Percentiles rank a stretch among this genome's conserved stretches.
phyloP scores from a whole-genome alignment of 495 filamentous ascomycete species.

The Sabuloglossum arenarium region DNA sequence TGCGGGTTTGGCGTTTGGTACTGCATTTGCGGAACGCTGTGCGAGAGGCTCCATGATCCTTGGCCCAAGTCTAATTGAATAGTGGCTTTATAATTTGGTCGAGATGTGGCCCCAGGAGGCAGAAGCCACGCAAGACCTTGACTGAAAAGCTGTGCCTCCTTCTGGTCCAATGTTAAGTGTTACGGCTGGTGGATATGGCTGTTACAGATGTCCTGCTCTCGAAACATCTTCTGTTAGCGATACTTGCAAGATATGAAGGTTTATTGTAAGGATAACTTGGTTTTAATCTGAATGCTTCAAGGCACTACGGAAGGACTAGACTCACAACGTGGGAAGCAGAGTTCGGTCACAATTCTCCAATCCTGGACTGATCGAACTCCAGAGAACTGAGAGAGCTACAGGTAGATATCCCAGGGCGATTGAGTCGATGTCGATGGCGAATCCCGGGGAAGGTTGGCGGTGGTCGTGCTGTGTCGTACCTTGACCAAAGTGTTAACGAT shows the following conservation, averaged over 20 bases:
- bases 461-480: neutral
- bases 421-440: neutral
- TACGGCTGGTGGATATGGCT: neutral
- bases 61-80: neutral
- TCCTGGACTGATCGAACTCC: neutral
- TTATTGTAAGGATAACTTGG: neutral
- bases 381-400: no score
- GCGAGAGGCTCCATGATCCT: neutral
- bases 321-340: neutral
- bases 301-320: neutral
- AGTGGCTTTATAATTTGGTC: neutral
- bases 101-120: neutral
- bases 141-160: neutral
- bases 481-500: neutral
- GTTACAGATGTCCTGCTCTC: neutral
- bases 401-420: no score
- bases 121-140: neutral
- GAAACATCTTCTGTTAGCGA: neutral
- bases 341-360: neutral
- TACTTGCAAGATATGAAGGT: neutral
- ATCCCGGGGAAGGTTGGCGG: neutral
- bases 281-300: no score
- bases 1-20: neutral
- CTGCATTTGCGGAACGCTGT: neutral
- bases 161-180: neutral